Evolutionary conservation across 352 stramenopile genomes (phyloP).

Genomic region (Aphanomyces stellatus): DNA sequence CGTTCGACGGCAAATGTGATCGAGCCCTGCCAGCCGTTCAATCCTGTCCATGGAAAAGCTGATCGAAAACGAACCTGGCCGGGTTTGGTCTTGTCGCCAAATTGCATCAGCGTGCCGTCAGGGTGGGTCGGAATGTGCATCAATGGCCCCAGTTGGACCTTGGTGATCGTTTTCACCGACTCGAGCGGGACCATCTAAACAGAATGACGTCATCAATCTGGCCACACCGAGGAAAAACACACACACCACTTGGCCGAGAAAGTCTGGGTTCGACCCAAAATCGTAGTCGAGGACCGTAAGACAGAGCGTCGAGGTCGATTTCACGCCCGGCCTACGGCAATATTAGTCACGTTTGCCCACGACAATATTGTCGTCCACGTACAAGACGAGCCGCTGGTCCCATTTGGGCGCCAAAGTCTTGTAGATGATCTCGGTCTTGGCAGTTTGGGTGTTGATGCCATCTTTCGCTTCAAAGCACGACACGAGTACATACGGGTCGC

Average conservation of each 20-base stretch:
- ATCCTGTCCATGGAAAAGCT: not conserved
- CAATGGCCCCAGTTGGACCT: not conserved
- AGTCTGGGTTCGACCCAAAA: conserved; percentile 15
- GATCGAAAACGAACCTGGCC: not conserved
- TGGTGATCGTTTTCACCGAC: not conserved
- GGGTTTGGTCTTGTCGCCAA: not conserved
- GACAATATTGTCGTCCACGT: not conserved
- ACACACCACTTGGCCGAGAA: conserved; percentile 14
- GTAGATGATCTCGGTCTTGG: conserved; percentile 10
- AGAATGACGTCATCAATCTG: not conserved
- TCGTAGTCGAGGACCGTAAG: conserved; percentile 17
- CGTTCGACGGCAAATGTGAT: not conserved
- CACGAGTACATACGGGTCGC: conserved; percentile 14
- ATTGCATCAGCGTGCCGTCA: not conserved
- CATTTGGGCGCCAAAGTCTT: conserved; percentile 6
- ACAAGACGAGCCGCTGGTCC: conserved; percentile 1
- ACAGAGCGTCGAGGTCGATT: not conserved
- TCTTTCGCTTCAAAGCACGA: not conserved
- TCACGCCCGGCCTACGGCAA: not conserved
- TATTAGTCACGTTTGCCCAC: not conserved
- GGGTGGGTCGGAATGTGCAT: not conserved
- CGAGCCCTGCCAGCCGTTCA: not conserved
- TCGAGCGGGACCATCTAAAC: conserved; percentile 4
- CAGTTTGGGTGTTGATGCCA: not conserved
- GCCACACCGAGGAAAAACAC: not conserved